phyloP scores from a whole-genome alignment of 768 basidiomycete genomes.

The Tulasnella calospora region DNA sequence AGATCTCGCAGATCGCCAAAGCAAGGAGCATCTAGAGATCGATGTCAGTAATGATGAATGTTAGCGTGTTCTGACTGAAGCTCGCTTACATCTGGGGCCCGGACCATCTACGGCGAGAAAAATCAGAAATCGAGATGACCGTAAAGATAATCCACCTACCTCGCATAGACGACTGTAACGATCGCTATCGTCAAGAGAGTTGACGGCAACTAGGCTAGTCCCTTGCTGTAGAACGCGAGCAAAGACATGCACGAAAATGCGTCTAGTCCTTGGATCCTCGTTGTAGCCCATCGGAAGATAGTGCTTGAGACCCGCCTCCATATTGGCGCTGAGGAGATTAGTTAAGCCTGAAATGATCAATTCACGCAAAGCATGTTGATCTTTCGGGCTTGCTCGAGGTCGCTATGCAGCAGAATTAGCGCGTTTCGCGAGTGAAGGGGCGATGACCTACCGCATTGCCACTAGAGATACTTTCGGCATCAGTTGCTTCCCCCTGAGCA shows the following conservation, averaged over 20 bases:
- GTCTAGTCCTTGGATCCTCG: constrained; percentile 58
- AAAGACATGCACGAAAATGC: constrained; percentile 81
- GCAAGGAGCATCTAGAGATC: constrained; percentile 54
- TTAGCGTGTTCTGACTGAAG: background rate
- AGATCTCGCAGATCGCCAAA: constrained; percentile 81
- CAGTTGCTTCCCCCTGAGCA: constrained; percentile 13
- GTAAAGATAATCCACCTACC: constrained; percentile 38
- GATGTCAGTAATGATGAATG: background rate
- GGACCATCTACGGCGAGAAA: constrained; percentile 23
- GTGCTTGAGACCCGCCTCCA: constrained; percentile 84
- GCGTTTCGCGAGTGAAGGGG: background rate
- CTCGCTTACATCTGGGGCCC: constrained; percentile 12
- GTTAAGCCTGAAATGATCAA: constrained; percentile 75
- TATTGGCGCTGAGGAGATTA: constrained; percentile 75
- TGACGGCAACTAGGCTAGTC: constrained; percentile 51
- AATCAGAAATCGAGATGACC: background rate
- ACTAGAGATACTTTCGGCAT: constrained; percentile 19
- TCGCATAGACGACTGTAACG: constrained; percentile 55
- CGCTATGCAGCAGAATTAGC: background rate
- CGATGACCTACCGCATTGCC: constrained; percentile 6
- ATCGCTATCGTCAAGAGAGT: constrained; percentile 40
- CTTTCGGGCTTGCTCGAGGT: constrained; percentile 9
- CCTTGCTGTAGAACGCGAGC: constrained; percentile 75
- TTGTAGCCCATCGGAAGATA: constrained; percentile 77
- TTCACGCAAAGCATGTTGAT: constrained; percentile 51